Percentiles rank a stretch among this genome's conserved stretches.
Conservation (phyloP, 2,329 filamentous ascomycete species). For the Juglanconis juglandina region DNA sequence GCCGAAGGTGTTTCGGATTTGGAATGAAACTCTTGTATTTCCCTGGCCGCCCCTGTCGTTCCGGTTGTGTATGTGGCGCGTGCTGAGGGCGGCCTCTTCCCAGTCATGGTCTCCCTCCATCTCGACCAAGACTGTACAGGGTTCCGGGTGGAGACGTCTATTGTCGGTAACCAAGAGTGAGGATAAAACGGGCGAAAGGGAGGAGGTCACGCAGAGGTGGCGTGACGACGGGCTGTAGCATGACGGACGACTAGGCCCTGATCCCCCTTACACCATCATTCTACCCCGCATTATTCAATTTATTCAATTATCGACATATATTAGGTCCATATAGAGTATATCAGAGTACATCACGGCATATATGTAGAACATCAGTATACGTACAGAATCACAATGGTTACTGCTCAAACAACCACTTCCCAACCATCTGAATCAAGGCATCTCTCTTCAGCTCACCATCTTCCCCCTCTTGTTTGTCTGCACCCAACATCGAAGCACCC, state of each 20-base stretch:
- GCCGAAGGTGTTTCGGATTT: conserved; percentile 21
- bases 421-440: conserved; percentile 12
- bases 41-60: conserved; percentile 14
- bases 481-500: conserved; percentile 12
- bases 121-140: neutral
- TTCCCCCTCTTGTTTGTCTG: conserved; percentile 21
- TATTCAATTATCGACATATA: neutral
- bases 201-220: neutral
- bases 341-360: neutral
- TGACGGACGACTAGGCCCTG: too few relatives aligned
- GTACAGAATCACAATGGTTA: neutral
- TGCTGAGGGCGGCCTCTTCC: conserved; percentile 23
- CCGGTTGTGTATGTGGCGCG: conserved; percentile 25
- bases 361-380: neutral
- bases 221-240: neutral
- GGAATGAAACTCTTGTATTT: conserved; percentile 19
- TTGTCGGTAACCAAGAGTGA: neutral
- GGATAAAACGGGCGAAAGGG: neutral
- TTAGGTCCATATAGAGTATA: too few relatives aligned
- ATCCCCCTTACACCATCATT: neutral
- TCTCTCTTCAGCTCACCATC: conserved; percentile 25
- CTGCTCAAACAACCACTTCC: conserved; percentile 14
- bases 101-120: conserved; percentile 19
- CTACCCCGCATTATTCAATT: neutral
- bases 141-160: too few relatives aligned